Base-by-base conservation (phyloP, 306 rosid genomes). In the Acacia melanoxylon region DNA sequence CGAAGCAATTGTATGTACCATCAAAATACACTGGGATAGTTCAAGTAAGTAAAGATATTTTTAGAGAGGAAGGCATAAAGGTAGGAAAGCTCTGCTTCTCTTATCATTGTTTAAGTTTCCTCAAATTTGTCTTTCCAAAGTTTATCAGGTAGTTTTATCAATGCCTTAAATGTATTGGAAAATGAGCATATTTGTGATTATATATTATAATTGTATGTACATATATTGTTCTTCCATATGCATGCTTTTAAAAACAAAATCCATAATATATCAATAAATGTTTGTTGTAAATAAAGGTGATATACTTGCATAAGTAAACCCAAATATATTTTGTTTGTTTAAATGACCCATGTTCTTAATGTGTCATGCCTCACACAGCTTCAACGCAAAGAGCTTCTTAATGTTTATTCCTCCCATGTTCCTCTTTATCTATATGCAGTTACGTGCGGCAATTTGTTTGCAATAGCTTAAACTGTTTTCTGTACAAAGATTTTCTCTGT, bases 11-110 rank as follows among this genome's bases (percentile, higher is more conserved):
- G 80, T 75, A 90, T 20, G 78, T 66, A 16, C 91, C 92, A 8
- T 92, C 99, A 4, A 95, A 95, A 80, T 95, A 95, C 72, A 95
- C 99, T 4, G 93, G 99, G 52, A 93, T 95, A 90, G 3, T 92
- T 85, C 99, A 95, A 84, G 99, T 98, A 19, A 85, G 89, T n/a
- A 92, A 65, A 85, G 99, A 95, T 84, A 95, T 95, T 66, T 86
- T 95, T 49, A 89, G 91, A 81, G 99, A 95, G 87, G 99, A 95
- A 95, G 99, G 99, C 25, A 68, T 93, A 10, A 87, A 15, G 92
- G 99, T 95, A 83, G 14, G 41, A 45, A 63, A 58, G 33, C 41
- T 62, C 63, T 35, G 6, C 46, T 76, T 84, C n/a, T 80, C 6
- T 2, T 31, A 58, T 67, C 59, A 16, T 58, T 33, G 62, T 49